These are phyloP conservation scores for Coix lacrymajobi DNA, from an alignment of 176 grass and related monocot genomes.

Conservation along the genomic window DNA sequence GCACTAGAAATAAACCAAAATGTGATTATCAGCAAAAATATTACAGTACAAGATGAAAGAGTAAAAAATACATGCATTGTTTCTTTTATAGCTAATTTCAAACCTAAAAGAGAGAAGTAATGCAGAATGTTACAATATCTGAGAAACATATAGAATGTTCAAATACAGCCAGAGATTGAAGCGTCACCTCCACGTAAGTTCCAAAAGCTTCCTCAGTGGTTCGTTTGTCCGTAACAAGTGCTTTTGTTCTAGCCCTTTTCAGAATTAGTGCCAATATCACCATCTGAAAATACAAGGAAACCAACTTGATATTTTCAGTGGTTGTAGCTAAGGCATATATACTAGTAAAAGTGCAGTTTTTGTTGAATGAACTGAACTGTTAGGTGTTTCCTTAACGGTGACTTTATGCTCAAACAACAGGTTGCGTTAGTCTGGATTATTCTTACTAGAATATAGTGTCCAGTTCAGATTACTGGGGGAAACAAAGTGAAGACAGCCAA, in stretches of 20 bases:
- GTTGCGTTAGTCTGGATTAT: neutral
- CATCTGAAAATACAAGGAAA: constrained; percentile 52
- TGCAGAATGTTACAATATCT: neutral
- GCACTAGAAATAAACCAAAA: constrained; percentile 36
- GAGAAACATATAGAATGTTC: neutral
- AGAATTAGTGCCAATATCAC: constrained; percentile 81
- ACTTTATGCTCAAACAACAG: neutral
- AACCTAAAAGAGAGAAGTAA: neutral
- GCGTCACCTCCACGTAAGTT: constrained; percentile 77
- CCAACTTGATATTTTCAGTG: neutral
- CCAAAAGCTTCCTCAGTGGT: constrained; percentile 85
- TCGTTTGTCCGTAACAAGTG: constrained; percentile 80
- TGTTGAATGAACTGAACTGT: neutral
- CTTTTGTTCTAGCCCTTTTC: constrained; percentile 89
- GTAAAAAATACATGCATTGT: neutral
- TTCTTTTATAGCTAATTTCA: neutral
- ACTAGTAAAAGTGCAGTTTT: neutral
- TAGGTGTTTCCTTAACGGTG: neutral
- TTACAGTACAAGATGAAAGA: neutral
- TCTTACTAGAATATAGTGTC: neutral
- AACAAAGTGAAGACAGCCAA: neutral
- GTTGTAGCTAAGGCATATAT: neutral
- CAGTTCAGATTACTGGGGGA: neutral
- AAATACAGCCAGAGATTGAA: neutral
- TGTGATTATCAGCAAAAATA: neutral